phyloP scores from a whole-genome alignment of 805 yeast species.

The Ogataea dorogensis region DNA sequence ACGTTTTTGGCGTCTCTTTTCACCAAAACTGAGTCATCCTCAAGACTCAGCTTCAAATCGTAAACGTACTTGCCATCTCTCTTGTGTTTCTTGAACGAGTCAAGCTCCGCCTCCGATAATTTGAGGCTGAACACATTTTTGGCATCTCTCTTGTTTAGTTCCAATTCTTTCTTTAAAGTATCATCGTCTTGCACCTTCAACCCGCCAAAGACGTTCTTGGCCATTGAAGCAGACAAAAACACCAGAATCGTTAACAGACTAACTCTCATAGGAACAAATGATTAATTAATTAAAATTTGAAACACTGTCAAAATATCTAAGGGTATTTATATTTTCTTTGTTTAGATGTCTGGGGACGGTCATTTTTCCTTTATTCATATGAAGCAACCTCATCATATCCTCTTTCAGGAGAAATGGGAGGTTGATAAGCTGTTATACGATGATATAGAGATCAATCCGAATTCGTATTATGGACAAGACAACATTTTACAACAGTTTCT shows the following conservation, averaged over 20 bases:
- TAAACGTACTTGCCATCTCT: slow-evolving; percentile 18
- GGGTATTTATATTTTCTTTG: background rate
- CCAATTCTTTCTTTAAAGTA: slow-evolving; percentile 13
- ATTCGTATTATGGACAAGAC: slow-evolving; percentile 16
- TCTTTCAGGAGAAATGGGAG: slow-evolving; percentile 35
- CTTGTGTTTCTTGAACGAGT: slow-evolving; percentile 5
- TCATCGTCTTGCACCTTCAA: slow-evolving; percentile 10
- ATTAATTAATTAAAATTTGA: slow-evolving; percentile 2
- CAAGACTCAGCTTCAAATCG: slow-evolving; percentile 8
- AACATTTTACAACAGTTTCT: slow-evolving; percentile 31
- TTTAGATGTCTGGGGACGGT: slow-evolving; percentile 29
- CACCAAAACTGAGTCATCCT: slow-evolving; percentile 1
- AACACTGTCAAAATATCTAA: slow-evolving; percentile 1
- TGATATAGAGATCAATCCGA: slow-evolving; percentile 31
- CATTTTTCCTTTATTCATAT: slow-evolving; percentile 31
- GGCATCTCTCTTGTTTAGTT: slow-evolving; percentile 21
- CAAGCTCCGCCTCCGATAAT: slow-evolving; percentile 17
- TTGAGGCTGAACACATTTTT: slow-evolving; percentile 22
- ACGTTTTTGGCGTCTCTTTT: slow-evolving; percentile 17
- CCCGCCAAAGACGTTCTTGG: slow-evolving; percentile 21
- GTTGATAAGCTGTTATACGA: slow-evolving; percentile 31
- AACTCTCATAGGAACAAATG: slow-evolving; percentile 1
- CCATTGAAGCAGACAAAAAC: slow-evolving; percentile 7
- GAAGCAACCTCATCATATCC: slow-evolving; percentile 30
- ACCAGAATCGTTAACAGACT: slow-evolving; percentile 3